Percentiles rank a stretch among this genome's conserved stretches.
Evolutionary conservation across 139 green algal genomes (phyloP).

Genomic region (Chlorella sorokiniana): DNA sequence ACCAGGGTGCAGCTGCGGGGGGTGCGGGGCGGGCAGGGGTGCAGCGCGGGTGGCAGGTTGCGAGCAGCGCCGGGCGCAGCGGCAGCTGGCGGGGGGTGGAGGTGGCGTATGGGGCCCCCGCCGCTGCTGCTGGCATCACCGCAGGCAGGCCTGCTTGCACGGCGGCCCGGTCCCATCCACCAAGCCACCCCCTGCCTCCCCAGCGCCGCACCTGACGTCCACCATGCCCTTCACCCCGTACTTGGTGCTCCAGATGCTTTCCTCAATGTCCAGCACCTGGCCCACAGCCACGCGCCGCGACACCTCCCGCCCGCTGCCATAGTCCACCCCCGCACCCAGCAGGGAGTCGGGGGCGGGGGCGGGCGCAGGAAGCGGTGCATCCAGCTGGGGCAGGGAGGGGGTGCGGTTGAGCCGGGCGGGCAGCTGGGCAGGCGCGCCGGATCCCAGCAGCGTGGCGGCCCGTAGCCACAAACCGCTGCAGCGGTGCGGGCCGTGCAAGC

Average conservation of each 20-base stretch:
- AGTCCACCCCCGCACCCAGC: slow-evolving; percentile 12
- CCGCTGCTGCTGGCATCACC: no score
- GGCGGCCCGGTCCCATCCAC: background rate
- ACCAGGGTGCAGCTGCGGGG: slow-evolving; percentile 2
- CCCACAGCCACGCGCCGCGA: slow-evolving; percentile 27
- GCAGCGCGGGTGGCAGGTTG: background rate
- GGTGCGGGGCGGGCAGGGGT: background rate
- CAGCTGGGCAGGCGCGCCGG: no score
- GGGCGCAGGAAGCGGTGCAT: slow-evolving; percentile 40
- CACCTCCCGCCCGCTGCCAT: background rate
- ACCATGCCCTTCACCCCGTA: slow-evolving; percentile 94
- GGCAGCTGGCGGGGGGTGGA: no score
- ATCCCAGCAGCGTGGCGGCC: no score
- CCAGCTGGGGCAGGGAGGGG: slow-evolving; percentile 29
- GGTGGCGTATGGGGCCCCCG: no score
- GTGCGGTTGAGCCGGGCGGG: no score
- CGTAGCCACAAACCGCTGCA: no score
- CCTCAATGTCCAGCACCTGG: slow-evolving; percentile 93
- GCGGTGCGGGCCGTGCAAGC: no score
- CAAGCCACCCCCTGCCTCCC: background rate
- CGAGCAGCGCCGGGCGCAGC: no score
- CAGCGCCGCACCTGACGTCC: slow-evolving; percentile 65
- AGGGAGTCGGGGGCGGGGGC: slow-evolving; percentile 5
- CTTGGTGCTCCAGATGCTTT: slow-evolving; percentile 86
- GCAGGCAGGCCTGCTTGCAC: background rate